phyloP scores from a whole-genome alignment of 257 asterid species.

The Primulina eburnea region DNA sequence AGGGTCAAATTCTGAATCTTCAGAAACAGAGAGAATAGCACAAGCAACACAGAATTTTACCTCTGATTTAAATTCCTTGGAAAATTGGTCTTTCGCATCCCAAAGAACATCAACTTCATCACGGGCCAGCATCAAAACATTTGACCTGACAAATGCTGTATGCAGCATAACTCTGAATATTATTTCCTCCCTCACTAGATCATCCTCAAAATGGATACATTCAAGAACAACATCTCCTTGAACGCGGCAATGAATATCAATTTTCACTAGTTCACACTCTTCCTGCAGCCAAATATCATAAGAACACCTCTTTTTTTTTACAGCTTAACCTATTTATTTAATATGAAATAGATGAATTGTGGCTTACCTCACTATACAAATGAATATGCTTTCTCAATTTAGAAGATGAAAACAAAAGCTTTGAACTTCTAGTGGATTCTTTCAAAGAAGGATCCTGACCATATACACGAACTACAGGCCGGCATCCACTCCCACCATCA shows the following conservation, averaged over 20 bases:
- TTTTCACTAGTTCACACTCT: conserved; percentile 78
- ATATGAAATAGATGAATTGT: conserved; percentile 27
- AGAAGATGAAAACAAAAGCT: conserved; percentile 78
- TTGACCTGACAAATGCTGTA: conserved; percentile 86
- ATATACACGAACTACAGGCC: conserved; percentile 80
- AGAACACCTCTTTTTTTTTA: conserved; percentile 17
- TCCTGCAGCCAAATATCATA: conserved; percentile 59
- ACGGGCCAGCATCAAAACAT: conserved; percentile 71
- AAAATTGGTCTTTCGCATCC: conserved; percentile 79
- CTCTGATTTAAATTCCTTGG: conserved; percentile 87
- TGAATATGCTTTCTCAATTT: conserved; percentile 52
- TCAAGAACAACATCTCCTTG: conserved; percentile 95
- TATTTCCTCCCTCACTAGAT: conserved; percentile 77
- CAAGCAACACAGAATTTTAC: conserved; percentile 47
- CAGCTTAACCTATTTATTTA: conserved; percentile 17
- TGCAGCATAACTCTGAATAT: conserved; percentile 90
- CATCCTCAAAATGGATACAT: conserved; percentile 89
- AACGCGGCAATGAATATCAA: conserved; percentile 66
- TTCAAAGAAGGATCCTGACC: conserved; percentile 87
- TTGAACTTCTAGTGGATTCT: conserved; percentile 74
- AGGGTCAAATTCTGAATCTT: conserved; percentile 41
- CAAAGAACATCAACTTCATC: conserved; percentile 89
- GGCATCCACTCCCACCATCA: conserved; percentile 82
- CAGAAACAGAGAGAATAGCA: conserved; percentile 34
- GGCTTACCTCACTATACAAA: conserved; percentile 68